Percentiles rank a stretch among this genome's conserved stretches.
phyloP scores from a whole-genome alignment of 768 basidiomycete genomes.

The Tubosaeta brunneosetosa region DNA sequence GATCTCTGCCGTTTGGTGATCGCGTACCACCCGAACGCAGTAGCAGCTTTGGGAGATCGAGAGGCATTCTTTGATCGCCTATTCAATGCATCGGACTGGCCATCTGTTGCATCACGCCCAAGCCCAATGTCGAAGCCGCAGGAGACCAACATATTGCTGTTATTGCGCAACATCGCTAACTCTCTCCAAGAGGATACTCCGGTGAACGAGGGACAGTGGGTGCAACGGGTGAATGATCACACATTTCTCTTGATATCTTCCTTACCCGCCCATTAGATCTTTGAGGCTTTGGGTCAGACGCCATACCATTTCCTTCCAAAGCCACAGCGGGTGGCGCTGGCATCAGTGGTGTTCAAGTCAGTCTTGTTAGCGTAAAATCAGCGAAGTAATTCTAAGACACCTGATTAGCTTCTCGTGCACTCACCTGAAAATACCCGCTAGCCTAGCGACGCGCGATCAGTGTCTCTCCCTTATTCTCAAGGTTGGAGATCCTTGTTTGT shows the following conservation, averaged over 20 bases:
- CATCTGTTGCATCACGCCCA: slow-evolving; percentile 40
- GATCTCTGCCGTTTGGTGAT: slow-evolving; percentile 78
- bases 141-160: slow-evolving; percentile 82
- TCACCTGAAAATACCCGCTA: slow-evolving; percentile 40
- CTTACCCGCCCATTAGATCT: slow-evolving; percentile 41
- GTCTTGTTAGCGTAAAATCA: slow-evolving; percentile 25
- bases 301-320: slow-evolving; percentile 59
- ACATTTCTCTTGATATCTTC: slow-evolving; percentile 3
- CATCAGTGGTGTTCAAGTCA: slow-evolving; percentile 87
- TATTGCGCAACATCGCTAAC: slow-evolving; percentile 79
- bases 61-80: slow-evolving; percentile 56
- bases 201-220: slow-evolving; percentile 46
- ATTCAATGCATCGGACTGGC: slow-evolving; percentile 68
- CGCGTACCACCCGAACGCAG: slow-evolving; percentile 55
- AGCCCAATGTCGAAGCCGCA: slow-evolving; percentile 59
- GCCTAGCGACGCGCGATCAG: slow-evolving; percentile 35
- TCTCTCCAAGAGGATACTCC: slow-evolving; percentile 54
- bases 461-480: slow-evolving; percentile 43
- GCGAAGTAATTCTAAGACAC: slow-evolving; percentile 1
- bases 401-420: slow-evolving; percentile 60
- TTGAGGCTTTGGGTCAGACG: slow-evolving; percentile 47
- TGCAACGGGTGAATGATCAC: slow-evolving; percentile 38
- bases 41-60: slow-evolving; percentile 40
- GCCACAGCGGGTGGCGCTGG: slow-evolving; percentile 67
- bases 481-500: slow-evolving; percentile 31